Percentiles rank a stretch among this genome's conserved stretches.
phyloP scores from a whole-genome alignment of 2,329 filamentous ascomycete species.

The Sordariomycetes sp. region DNA sequence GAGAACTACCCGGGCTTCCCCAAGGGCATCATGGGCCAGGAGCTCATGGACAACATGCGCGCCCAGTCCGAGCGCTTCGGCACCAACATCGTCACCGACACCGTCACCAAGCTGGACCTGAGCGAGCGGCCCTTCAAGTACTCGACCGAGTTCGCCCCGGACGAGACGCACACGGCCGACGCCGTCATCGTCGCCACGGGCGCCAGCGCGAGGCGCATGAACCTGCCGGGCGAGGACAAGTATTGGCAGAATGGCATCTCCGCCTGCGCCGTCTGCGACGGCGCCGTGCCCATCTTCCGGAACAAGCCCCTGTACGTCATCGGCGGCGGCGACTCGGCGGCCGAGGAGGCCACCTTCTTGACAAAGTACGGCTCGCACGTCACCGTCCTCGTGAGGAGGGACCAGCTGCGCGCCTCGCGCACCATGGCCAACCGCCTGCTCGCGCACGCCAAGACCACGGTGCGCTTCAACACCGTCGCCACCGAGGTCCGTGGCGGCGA shows the following conservation, averaged over 20 bases:
- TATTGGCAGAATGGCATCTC: constrained; percentile 98
- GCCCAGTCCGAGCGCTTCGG: constrained; percentile 86
- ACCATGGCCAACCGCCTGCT: constrained; percentile 85
- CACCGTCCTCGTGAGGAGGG: constrained; percentile 82
- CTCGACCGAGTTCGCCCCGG: constrained; percentile 82
- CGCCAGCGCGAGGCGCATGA: constrained; percentile 77
- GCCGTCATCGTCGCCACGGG: constrained; percentile 91
- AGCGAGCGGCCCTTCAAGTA: constrained; percentile 81
- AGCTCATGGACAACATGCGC: constrained; percentile 95
- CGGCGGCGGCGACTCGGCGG: constrained; percentile 91
- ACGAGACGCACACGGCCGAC: constrained; percentile 79
- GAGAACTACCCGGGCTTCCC: constrained; percentile 98
- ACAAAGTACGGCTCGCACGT: constrained; percentile 97
- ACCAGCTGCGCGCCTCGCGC: constrained; percentile 77
- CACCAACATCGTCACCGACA: constrained; percentile 88
- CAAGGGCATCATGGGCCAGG: constrained; percentile 74
- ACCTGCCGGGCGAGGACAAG: constrained; percentile 79
- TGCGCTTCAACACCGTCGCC: constrained; percentile 75
- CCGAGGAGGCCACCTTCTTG: constrained; percentile 94
- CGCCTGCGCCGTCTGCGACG: constrained; percentile 95
- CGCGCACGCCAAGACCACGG: constrained; percentile 79
- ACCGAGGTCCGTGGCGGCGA: constrained; percentile 79
- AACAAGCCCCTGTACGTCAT: constrained; percentile 95
- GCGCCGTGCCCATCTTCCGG: constrained; percentile 92
- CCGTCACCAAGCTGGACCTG: constrained; percentile 80